phyloP scores from a whole-genome alignment of 2,329 filamentous ascomycete species.

The Colletotrichum melonis region DNA sequence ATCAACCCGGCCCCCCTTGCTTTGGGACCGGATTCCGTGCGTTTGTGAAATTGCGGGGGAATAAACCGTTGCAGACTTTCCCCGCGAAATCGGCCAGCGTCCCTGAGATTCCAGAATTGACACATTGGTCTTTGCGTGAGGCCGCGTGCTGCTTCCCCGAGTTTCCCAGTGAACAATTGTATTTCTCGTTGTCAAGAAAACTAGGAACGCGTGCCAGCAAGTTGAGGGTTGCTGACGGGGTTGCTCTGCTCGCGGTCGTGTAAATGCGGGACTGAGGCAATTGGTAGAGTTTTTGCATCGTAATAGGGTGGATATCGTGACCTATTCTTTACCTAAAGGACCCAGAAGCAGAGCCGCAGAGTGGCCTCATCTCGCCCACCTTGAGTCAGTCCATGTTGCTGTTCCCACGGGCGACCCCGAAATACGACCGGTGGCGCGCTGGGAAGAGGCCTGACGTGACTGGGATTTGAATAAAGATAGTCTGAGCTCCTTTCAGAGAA shows the following conservation, averaged over 20 bases:
- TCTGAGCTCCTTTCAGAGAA: not conserved
- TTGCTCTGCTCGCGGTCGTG: not conserved
- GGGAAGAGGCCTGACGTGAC: conserved; percentile 11
- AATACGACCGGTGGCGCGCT: conserved; percentile 30
- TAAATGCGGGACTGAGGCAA: conserved; percentile 28
- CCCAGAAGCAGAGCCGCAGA: conserved; percentile 32
- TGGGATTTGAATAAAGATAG: not conserved
- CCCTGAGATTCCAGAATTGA: conserved; percentile 26
- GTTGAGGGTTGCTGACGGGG: not conserved
- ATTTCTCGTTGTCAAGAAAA: conserved; percentile 28
- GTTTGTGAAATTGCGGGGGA: conserved; percentile 32
- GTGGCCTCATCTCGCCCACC: conserved; percentile 30
- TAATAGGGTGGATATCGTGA: conserved; percentile 36
- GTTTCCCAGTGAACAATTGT: conserved; percentile 1
- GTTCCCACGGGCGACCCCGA: conserved; percentile 24
- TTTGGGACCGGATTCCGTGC: conserved; percentile 16
- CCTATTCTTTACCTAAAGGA: conserved; percentile 28
- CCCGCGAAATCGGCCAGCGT: conserved; percentile 28
- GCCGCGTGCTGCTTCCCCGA: not conserved
- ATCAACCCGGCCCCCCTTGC: not conserved
- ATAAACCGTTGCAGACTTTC: conserved; percentile 32
- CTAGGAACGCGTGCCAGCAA: conserved; percentile 10
- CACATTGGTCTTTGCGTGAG: conserved; percentile 2
- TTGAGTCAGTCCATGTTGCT: conserved; percentile 31
- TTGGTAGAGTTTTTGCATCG: conserved; percentile 30